phyloP scores from a whole-genome alignment of 2,329 filamentous ascomycete genomes.

The Daldinia eschscholtzii region DNA sequence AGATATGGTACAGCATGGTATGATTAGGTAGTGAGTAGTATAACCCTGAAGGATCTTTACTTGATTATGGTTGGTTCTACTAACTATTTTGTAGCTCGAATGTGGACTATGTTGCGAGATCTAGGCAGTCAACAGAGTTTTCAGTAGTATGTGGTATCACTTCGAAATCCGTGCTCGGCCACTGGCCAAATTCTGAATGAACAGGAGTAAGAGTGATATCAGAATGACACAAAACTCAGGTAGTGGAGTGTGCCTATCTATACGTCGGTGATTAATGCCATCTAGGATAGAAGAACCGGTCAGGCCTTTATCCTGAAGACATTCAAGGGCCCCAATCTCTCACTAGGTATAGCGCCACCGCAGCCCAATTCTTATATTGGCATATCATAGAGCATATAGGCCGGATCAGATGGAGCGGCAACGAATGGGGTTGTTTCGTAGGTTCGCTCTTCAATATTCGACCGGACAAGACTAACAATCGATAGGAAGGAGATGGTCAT shows the following conservation, averaged over 20 bases:
- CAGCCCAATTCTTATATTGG: not conserved
- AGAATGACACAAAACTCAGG: not conserved
- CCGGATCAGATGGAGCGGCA: too few species aligned
- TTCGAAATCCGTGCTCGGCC: not conserved
- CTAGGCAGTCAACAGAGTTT: not conserved
- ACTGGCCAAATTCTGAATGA: not conserved
- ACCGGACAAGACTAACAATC: not conserved
- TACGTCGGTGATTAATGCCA: not conserved
- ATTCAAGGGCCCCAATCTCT: not conserved
- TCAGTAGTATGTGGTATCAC: not conserved
- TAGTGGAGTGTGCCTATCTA: not conserved
- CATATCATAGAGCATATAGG: not conserved
- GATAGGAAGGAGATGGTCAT: not conserved
- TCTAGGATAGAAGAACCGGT: not conserved
- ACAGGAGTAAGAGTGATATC: not conserved
- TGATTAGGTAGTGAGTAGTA: not conserved
- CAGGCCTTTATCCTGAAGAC: not conserved
- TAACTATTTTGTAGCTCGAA: not conserved
- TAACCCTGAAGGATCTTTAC: not conserved
- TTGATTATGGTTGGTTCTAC: not conserved
- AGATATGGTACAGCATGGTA: not conserved
- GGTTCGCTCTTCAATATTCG: slow-evolving; percentile 8
- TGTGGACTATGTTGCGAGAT: not conserved
- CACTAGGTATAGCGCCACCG: too few species aligned
- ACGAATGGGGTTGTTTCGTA: slow-evolving; percentile 6